Percentiles rank a stretch among this genome's conserved stretches.
These are phyloP conservation scores for Paspalum vaginatum DNA, from an alignment of 176 grass and related monocot species.

Conservation along the genomic window DNA sequence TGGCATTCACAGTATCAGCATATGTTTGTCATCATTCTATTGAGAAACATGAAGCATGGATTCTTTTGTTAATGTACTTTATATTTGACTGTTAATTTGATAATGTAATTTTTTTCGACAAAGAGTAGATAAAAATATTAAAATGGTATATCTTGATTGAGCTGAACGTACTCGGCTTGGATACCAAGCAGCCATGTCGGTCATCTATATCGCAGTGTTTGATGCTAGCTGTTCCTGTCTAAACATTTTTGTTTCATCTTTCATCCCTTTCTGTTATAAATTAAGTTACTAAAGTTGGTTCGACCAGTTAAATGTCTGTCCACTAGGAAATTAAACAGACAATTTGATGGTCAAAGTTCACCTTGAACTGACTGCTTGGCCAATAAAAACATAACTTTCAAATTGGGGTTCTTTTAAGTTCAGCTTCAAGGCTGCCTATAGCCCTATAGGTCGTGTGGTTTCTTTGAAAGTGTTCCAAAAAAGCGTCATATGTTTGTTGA, in stretches of 20 bases:
- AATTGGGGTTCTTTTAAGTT: conserved; percentile 28
- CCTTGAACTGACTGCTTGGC: conserved; percentile 9
- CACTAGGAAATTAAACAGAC: not conserved
- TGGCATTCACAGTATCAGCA: not conserved
- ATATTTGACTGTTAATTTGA: not conserved
- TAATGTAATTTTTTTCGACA: not conserved
- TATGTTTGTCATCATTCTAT: not conserved
- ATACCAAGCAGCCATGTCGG: not conserved
- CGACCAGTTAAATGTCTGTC: not conserved
- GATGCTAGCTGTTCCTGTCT: conserved; percentile 14
- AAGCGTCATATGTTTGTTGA: not conserved
- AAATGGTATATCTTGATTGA: conserved; percentile 1
- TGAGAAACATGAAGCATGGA: not conserved
- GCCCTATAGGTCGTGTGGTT: not conserved
- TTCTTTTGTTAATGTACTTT: not conserved
- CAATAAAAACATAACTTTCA: not conserved
- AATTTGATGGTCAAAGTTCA: not conserved
- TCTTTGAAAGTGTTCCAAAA: too few species aligned
- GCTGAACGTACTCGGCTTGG: not conserved
- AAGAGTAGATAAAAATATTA: not conserved
- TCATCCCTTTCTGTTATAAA: not conserved
- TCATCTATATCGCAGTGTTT: conserved; percentile 4
- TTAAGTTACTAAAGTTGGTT: conserved; percentile 1
- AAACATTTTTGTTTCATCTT: not conserved
- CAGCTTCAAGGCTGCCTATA: not conserved